phyloP scores from a whole-genome alignment of 129 eudicot genomes.

The Artemisia annua region DNA sequence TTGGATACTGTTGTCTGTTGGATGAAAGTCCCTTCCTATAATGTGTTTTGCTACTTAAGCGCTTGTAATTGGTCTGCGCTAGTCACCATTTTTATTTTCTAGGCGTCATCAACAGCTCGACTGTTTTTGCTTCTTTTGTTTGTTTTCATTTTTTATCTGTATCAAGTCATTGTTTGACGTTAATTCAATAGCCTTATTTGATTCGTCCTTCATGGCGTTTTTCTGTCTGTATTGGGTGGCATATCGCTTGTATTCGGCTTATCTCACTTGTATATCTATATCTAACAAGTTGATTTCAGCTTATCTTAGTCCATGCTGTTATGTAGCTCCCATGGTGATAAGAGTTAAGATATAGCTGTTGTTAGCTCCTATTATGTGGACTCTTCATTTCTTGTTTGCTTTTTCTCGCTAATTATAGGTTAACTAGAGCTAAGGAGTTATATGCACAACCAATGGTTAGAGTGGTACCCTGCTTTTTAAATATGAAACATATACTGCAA shows the following conservation, averaged over 20 bases:
- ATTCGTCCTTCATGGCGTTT: constrained; percentile 1
- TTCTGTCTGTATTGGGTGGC: neutral
- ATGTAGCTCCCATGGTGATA: too few relatives aligned
- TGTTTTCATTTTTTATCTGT: neutral
- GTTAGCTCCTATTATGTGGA: too few relatives aligned
- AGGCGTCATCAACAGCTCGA: neutral
- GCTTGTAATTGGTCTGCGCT: neutral
- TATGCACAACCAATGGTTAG: too few relatives aligned
- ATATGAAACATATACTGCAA: neutral
- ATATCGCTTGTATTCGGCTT: too few relatives aligned
- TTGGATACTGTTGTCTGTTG: neutral
- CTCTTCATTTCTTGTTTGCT: too few relatives aligned
- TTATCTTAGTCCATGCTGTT: too few relatives aligned
- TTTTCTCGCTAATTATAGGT: too few relatives aligned
- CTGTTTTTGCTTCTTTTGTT: neutral
- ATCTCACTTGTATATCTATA: too few relatives aligned
- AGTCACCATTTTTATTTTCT: neutral
- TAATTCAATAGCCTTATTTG: neutral
- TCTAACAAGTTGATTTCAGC: too few relatives aligned
- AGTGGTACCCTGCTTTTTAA: too few relatives aligned
- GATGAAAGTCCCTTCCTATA: neutral
- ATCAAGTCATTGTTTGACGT: neutral
- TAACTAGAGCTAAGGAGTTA: too few relatives aligned
- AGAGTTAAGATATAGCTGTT: too few relatives aligned
- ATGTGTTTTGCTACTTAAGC: neutral